A percentile compares a stretch with the other conserved stretches of the same genome.
Conservation (phyloP, 192 early-diverging fungal species). For the Umbelopsis sp. region DNA sequence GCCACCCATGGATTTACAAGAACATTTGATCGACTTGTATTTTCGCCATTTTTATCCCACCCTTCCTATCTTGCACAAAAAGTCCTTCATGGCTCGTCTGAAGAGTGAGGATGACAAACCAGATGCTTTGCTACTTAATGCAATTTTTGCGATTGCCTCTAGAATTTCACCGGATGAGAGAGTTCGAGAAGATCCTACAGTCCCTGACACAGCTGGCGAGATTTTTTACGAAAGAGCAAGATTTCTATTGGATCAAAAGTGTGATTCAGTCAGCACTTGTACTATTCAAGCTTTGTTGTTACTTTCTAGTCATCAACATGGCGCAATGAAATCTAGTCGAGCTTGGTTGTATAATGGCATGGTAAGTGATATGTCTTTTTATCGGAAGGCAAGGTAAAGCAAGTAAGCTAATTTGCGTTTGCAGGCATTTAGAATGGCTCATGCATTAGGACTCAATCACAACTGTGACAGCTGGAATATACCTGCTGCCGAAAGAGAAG, state of each 20-base stretch:
- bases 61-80: conserved; percentile 70
- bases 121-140: conserved; percentile 51
- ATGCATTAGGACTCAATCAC: conserved; percentile 76
- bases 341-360: conserved; percentile 78
- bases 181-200: conserved; percentile 45
- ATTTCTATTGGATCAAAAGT: conserved; percentile 68
- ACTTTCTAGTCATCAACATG: conserved; percentile 69
- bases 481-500: conserved; percentile 57
- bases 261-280: conserved; percentile 59
- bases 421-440: conserved; percentile 73
- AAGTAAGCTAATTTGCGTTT: not conserved
- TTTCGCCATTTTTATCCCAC: conserved; percentile 68
- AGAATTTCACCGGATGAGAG: conserved; percentile 46
- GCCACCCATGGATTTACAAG: conserved; percentile 64
- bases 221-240: conserved; percentile 69
- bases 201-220: conserved; percentile 51
- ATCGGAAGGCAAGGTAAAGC: not conserved
- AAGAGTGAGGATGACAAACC: conserved; percentile 24
- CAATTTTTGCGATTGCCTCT: conserved; percentile 54
- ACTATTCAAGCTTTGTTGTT: conserved; percentile 69
- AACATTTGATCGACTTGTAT: conserved; percentile 61
- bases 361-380: conserved; percentile 30
- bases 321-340: conserved; percentile 63
- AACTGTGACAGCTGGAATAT: conserved; percentile 63
- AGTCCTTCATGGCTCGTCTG: conserved; percentile 48